These are phyloP conservation scores for Melanopsichium pennsylvanicum DNA, from an alignment of 1,284 basidiomycete species.

Conservation along the genomic window DNA sequence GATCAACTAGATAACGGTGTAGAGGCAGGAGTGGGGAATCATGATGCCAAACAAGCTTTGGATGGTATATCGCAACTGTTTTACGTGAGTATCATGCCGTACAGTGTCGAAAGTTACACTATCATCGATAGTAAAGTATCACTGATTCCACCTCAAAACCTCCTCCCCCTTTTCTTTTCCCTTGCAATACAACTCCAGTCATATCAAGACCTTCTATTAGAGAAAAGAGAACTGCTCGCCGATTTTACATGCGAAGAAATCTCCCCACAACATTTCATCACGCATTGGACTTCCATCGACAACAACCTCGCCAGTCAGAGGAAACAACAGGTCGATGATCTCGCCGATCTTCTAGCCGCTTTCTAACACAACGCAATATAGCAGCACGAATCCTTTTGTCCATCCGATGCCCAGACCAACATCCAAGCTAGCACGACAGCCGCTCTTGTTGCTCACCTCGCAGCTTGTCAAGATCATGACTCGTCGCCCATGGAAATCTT, in stretches of 20 bases:
- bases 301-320: constrained; percentile 35
- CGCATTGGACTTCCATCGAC: constrained; percentile 45
- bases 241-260: constrained; percentile 64
- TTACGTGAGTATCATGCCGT: constrained; percentile 47
- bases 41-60: constrained; percentile 54
- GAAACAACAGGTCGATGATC: constrained; percentile 60
- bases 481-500: no score
- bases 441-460: no score
- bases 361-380: no score
- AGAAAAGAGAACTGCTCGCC: constrained; percentile 55
- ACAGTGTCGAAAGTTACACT: no score
- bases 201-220: constrained; percentile 56
- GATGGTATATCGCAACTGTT: constrained; percentile 52
- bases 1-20: constrained; percentile 45
- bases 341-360: constrained; percentile 57
- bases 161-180: not conserved
- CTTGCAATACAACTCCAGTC: constrained; percentile 7
- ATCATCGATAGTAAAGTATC: no score
- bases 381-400: no score
- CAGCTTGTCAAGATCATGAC: no score
- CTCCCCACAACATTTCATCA: constrained; percentile 29
- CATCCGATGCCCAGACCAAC: no score
- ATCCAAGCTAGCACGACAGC: no score
- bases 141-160: no score
- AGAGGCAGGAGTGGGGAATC: constrained; percentile 12